A percentile compares a stretch with the other conserved stretches of the same genome.
These are phyloP conservation scores for Trametes pubescens DNA, from an alignment of 1,284 basidiomycete genomes.

Conservation along the genomic window DNA sequence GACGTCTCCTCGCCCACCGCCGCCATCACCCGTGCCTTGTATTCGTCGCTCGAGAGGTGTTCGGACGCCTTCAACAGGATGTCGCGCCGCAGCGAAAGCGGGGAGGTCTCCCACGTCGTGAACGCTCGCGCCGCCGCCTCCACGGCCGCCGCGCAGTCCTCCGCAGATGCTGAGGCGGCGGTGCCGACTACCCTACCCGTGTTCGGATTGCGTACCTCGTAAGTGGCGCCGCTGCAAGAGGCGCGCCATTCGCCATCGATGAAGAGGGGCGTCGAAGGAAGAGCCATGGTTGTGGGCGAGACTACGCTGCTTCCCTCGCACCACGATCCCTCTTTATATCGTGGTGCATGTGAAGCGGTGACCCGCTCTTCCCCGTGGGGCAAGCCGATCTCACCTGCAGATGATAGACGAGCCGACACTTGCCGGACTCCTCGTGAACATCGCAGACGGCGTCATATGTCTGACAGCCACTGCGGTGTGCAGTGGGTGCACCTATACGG, in stretches of 20 bases:
- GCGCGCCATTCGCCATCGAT: constrained; percentile 46
- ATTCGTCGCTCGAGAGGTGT: constrained; percentile 51
- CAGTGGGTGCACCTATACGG: no score
- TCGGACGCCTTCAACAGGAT: constrained; percentile 58
- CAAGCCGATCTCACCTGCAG: not conserved
- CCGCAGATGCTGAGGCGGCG: constrained; percentile 53
- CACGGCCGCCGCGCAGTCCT: constrained; percentile 58
- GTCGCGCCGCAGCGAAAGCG: constrained; percentile 48
- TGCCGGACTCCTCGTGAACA: not conserved
- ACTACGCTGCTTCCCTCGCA: not conserved
- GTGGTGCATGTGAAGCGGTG: not conserved
- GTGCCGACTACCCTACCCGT: constrained; percentile 51
- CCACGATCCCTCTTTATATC: not conserved
- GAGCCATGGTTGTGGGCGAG: constrained; percentile 15
- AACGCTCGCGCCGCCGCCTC: constrained; percentile 57
- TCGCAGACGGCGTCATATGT: not conserved
- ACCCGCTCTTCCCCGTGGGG: not conserved
- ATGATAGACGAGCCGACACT: not conserved
- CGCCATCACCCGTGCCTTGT: constrained; percentile 46
- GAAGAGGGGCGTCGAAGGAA: constrained; percentile 38
- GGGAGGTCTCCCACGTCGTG: constrained; percentile 55
- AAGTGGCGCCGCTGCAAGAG: constrained; percentile 50
- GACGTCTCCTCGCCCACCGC: constrained; percentile 51
- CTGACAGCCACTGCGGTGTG: no score
- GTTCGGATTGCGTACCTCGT: constrained; percentile 55